Conservation (phyloP, 805 yeast genomes). For the Ogataea neopini region DNA sequence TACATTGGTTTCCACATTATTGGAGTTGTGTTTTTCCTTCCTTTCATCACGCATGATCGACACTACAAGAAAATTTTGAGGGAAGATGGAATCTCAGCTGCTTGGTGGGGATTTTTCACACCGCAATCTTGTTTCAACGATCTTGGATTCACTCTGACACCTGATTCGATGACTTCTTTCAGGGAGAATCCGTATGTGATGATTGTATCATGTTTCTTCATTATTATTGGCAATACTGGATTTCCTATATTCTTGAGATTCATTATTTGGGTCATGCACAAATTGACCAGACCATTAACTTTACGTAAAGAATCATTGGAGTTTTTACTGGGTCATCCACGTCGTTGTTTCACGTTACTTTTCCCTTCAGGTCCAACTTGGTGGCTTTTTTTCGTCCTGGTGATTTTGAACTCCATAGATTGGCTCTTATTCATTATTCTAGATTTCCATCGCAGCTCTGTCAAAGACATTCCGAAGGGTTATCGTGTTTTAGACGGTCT, state of each 20-base stretch:
- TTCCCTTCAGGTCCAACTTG: constrained; percentile 94
- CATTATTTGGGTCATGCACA: constrained; percentile 77
- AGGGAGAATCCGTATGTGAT: constrained; percentile 63
- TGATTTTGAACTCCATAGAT: constrained; percentile 74
- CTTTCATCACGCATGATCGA: constrained; percentile 54
- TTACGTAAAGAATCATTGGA: constrained; percentile 73
- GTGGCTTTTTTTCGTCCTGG: constrained; percentile 82
- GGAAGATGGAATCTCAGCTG: constrained; percentile 63
- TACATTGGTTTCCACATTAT: constrained; percentile 75
- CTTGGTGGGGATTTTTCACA: constrained; percentile 95
- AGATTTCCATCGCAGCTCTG: constrained; percentile 57
- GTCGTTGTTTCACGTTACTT: constrained; percentile 91
- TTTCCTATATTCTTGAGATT: constrained; percentile 84
- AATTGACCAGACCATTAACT: constrained; percentile 64
- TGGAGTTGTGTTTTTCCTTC: constrained; percentile 52
- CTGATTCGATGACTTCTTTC: constrained; percentile 76
- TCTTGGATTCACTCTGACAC: constrained; percentile 78
- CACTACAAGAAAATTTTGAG: constrained; percentile 47
- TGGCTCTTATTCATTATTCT: constrained; percentile 76
- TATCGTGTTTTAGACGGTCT: constrained; percentile 77
- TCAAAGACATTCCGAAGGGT: constrained; percentile 61
- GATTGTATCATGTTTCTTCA: constrained; percentile 63
- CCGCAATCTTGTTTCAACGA: constrained; percentile 81
- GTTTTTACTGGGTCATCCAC: constrained; percentile 89
- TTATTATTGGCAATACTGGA: constrained; percentile 92